Percentiles rank a stretch among this genome's conserved stretches.
Conservation (phyloP, 2,329 filamentous ascomycete species). For the Alternaria solani region DNA sequence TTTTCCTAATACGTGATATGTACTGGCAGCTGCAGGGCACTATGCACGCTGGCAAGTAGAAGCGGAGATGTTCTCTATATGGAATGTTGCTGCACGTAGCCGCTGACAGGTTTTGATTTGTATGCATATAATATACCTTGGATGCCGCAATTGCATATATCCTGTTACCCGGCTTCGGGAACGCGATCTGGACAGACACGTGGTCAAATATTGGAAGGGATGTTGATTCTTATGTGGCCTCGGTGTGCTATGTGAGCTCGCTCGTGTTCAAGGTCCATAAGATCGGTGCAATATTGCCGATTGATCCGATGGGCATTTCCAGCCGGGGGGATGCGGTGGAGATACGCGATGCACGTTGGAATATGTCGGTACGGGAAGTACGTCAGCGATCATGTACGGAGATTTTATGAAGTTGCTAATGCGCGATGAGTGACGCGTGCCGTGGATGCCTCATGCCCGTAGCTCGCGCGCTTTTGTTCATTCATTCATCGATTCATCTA, state of each 20-base stretch:
- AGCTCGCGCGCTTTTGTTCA: neutral
- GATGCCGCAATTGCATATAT: neutral
- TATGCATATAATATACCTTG: neutral
- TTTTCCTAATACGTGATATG: neutral
- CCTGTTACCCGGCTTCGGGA: slow-evolving; percentile 9
- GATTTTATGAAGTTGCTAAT: neutral
- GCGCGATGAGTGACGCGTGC: neutral
- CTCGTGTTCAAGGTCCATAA: neutral
- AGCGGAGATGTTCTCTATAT: neutral
- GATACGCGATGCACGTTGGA: slow-evolving; percentile 3
- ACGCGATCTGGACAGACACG: neutral
- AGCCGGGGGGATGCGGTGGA: neutral
- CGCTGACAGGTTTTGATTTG: neutral
- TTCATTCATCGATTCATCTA: neutral
- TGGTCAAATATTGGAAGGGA: neutral
- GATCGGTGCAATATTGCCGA: neutral
- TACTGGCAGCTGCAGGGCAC: neutral
- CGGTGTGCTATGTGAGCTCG: neutral
- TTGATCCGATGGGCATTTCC: neutral
- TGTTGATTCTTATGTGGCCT: neutral
- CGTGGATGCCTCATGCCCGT: neutral
- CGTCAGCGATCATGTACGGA: neutral
- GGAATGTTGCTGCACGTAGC: slow-evolving; percentile 4
- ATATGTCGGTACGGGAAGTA: neutral
- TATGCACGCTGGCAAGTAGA: neutral